Evolutionary conservation across 495 filamentous ascomycete species (phyloP), one percentile per base, ranked within the genome.

Genomic region (Xeromyces bisporus): DNA sequence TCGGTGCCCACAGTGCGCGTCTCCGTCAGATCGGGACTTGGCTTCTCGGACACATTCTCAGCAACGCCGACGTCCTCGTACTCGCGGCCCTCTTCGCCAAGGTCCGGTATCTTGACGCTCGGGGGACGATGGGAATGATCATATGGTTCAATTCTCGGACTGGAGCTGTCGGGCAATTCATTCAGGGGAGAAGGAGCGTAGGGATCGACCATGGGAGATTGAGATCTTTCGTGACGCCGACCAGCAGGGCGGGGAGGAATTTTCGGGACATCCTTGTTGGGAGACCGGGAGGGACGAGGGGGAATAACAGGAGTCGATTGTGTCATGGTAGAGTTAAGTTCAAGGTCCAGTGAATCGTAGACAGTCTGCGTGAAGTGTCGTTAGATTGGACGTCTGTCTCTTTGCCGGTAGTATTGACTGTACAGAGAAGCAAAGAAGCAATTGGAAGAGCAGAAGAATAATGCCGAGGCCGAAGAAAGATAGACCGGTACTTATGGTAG

Each of bases 41-140:
- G 51, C 25, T 38, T 41, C 23, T 53, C 45, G 9, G 50, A 40
- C 25, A 43, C 24, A 32, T 53, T 52, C n/a, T n/a, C n/a, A 7
- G 54, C 45, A 18, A 68, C 54, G 34, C 62, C 43, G 31, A 83
- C 48, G 33, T 66, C 70, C 14, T 69, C 80, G 52, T 94, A 94
- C 57, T 94, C 86, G 36, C 62, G 73, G 33, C 86, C 86, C 55
- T 94, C 86, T 50, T 93, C 75, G 18, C 86, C 86, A 32, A 92
- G 62, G 2, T 80, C 78, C 12, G 85, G 84, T 43, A 93, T 72
- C 18, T 73, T 69, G 29, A 86, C 76, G 45, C 80, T 89, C 20
- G 75, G 74, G 3, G 80, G 71, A 20, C 80, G 77, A 9, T 38
- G 47, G 8, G 15, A 6, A 18, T 40, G 51, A 13, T 66, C 64